Evolutionary conservation across 768 basidiomycete genomes (phyloP), one percentile per base, ranked within the genome.

Genomic region (Clathrus columnatus): DNA sequence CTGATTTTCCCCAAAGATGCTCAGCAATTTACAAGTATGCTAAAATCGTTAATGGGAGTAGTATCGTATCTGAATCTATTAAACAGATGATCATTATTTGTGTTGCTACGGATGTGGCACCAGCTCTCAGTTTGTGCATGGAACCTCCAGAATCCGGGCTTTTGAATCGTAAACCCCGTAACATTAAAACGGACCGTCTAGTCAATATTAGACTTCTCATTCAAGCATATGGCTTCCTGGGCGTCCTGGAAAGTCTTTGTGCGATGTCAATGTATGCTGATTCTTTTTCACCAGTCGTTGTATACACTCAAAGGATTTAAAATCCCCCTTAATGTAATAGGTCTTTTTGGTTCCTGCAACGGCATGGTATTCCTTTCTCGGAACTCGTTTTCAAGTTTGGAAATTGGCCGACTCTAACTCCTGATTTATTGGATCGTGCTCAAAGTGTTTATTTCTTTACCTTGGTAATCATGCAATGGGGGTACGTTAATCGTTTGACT

Each of bases 131-230:
- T 24, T 65, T 84, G 55, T 77, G 77, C 56, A 72, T 76, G 60
- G 82, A 84, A 63, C 73, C 76, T 27, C 81, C 82, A n/a, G 83
- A 85, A 66, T 68, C 74, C 1, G 82, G 80, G 42, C 68, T 85
- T 3, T 68, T 85, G 26, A 64, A 70, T 4, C 73, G 81, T 24
- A 76, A 75, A 56, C 82, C 83, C 0, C 72, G 82, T 27, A 73
- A 83, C 57, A 71, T 73, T 20, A 75, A 78, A 61, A 80, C 69
- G 41, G 82, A 84, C 54, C 71, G 77, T 14, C 70, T 85, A 8
- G 79, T 75, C 4, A 72, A 82, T 60, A 70, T 71, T 69, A 75
- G 70, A 47, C 70, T 84, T 29, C 69, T 83, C 29, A 57, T 75
- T 3, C 83, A 84, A 10, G 80, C 81, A 0, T 84, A 83, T 62